These are phyloP conservation scores for Kokia cookei DNA, from an alignment of 441 rosid species.

Conservation along the genomic window DNA sequence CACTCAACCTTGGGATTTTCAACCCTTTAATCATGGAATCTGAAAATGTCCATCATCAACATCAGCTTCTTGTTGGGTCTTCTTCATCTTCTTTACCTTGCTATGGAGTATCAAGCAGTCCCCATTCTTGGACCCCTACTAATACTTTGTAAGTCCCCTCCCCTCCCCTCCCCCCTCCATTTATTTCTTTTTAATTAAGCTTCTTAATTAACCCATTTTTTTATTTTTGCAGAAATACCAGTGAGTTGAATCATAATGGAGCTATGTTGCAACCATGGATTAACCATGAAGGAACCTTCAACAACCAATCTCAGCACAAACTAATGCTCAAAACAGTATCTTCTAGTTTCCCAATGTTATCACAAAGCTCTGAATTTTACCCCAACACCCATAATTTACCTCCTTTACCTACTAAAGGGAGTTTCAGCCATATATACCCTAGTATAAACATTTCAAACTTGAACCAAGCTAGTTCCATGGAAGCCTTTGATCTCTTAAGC, in stretches of 20 bases:
- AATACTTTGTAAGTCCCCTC: slow-evolving; percentile 46
- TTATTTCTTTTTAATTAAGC: neutral
- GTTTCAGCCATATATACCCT: slow-evolving; percentile 73
- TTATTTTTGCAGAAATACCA: slow-evolving; percentile 29
- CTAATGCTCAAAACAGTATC: slow-evolving; percentile 59
- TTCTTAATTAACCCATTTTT: neutral
- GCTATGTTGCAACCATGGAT: slow-evolving; percentile 15
- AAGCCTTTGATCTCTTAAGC: slow-evolving; percentile 50
- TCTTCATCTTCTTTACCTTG: slow-evolving; percentile 39
- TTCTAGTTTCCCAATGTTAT: slow-evolving; percentile 49
- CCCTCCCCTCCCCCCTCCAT: neutral
- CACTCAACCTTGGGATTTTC: slow-evolving; percentile 68
- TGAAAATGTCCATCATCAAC: slow-evolving; percentile 61
- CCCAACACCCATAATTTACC: slow-evolving; percentile 3
- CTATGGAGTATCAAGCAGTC: slow-evolving; percentile 41
- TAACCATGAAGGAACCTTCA: slow-evolving; percentile 25
- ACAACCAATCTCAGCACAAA: slow-evolving; percentile 34
- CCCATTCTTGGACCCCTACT: slow-evolving; percentile 58
- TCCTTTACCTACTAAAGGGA: slow-evolving; percentile 24
- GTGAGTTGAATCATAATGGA: slow-evolving; percentile 23
- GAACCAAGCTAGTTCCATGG: slow-evolving; percentile 36
- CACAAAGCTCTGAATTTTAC: slow-evolving; percentile 16
- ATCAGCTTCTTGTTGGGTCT: slow-evolving; percentile 29
- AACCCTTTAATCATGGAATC: slow-evolving; percentile 62
- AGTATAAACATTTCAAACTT: slow-evolving; percentile 61